These are phyloP conservation scores for Yamadazyma phyllophila DNA, from an alignment of 805 yeast species.

Conservation along the genomic window DNA sequence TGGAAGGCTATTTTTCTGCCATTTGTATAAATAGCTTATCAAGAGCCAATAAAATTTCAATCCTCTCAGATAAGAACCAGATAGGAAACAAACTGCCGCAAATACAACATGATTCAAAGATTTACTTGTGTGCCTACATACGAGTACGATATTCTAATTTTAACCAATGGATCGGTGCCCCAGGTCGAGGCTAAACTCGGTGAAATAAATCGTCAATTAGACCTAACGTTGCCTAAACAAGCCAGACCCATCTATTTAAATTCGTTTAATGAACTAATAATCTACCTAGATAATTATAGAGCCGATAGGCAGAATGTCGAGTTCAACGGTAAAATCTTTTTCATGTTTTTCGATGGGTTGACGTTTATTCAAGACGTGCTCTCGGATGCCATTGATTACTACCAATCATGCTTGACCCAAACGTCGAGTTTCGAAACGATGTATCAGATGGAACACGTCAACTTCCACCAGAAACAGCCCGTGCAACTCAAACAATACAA, in stretches of 20 bases:
- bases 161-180: slow-evolving; percentile 32
- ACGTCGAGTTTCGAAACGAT: slow-evolving; percentile 4
- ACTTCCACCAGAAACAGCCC: slow-evolving; percentile 1
- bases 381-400: slow-evolving; percentile 29
- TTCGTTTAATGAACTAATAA: slow-evolving; percentile 12
- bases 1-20: slow-evolving; percentile 2
- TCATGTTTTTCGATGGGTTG: slow-evolving; percentile 39
- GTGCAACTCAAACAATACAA: slow-evolving; percentile 2
- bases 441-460: slow-evolving; percentile 5
- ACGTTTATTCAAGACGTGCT: slow-evolving; percentile 30
- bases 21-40: slow-evolving; percentile 14
- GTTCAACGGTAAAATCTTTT: slow-evolving; percentile 30
- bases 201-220: slow-evolving; percentile 21
- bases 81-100: no score
- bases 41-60: slow-evolving; percentile 16
- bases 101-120: slow-evolving; percentile 28
- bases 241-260: slow-evolving; percentile 10
- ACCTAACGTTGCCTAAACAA: slow-evolving; percentile 12
- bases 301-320: slow-evolving; percentile 10
- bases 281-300: slow-evolving; percentile 23
- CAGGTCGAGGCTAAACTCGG: slow-evolving; percentile 28
- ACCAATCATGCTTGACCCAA: slow-evolving; percentile 11
- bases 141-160: slow-evolving; percentile 32
- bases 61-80: slow-evolving; percentile 13
- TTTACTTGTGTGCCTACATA: slow-evolving; percentile 31